phyloP scores from a whole-genome alignment of 805 yeast species.

The Diddensiella transvaalensis region DNA sequence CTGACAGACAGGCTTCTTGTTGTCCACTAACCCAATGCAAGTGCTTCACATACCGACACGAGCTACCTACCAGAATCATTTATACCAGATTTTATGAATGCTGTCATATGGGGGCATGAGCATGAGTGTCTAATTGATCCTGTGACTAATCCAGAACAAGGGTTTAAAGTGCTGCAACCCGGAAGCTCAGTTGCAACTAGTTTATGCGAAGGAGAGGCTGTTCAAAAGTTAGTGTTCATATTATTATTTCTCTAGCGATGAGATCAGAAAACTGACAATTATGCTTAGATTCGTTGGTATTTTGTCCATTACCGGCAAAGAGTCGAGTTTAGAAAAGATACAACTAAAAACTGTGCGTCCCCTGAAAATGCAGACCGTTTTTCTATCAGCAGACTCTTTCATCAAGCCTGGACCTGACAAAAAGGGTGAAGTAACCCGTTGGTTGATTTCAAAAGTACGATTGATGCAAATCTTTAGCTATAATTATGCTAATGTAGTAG shows the following conservation, averaged over 20 bases:
- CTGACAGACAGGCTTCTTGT: not conserved
- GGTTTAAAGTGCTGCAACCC: conserved; percentile 80
- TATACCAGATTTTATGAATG: conserved; percentile 75
- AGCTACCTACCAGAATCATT: conserved; percentile 81
- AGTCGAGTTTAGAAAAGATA: conserved; percentile 57
- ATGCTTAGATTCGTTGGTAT: conserved; percentile 61
- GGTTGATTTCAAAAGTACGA: conserved; percentile 53
- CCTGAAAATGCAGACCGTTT: conserved; percentile 66
- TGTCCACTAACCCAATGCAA: no score
- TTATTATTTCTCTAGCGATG: not conserved
- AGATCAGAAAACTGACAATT: no score
- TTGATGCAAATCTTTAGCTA: not conserved
- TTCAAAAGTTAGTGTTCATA: conserved; percentile 43
- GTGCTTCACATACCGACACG: conserved; percentile 72
- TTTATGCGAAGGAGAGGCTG: conserved; percentile 77
- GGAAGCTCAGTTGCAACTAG: conserved; percentile 95
- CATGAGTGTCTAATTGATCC: conserved; percentile 87
- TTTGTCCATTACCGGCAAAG: conserved; percentile 56
- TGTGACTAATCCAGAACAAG: conserved; percentile 46
- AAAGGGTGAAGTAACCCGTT: conserved; percentile 56
- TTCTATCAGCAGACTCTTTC: conserved; percentile 48
- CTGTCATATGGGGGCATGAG: conserved; percentile 96
- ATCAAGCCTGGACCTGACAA: conserved; percentile 60
- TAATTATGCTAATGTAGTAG: not conserved
- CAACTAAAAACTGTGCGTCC: conserved; percentile 74